Base-by-base conservation (phyloP, 768 basidiomycete species). In the Calocybe cyanea region DNA sequence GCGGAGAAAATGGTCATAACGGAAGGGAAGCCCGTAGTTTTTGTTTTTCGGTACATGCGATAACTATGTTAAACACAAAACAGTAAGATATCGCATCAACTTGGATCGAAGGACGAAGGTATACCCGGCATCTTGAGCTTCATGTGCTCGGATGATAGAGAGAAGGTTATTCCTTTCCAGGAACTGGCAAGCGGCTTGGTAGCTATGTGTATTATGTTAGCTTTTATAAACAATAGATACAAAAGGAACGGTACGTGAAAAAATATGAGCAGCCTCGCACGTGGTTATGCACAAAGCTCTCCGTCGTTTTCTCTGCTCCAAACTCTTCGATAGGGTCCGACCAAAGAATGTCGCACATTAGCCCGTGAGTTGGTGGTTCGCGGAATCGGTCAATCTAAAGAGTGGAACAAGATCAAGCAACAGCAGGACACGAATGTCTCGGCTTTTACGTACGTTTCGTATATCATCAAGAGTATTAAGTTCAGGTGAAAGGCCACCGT, bases 1-100 rank as follows among this genome's bases (percentile, higher is more conserved):
- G 94, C 94, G 13, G 91, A 94, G 70, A 99, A 99, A 59, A 99
- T 93, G n/a, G 95, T 98, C 93, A 99, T 98, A 48, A 99, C 94
- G 13, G 93, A 95, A 14, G 96, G 95, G 74, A 99, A 98, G 5
- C 95, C 94, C 0, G 94, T 98, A 15, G 91, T 88, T 67, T 92
- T 92, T 4, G 95, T 97, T 69, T 99, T 99, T 55, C 93, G 89
- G 62, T 98, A 97, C 96, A 97, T 97, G 44, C 94, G 90, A 63
- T 95, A 96, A 10, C 91, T 92, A 52, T 24, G 43, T 19, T 37
- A 32, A 40, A 20, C 6, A 25, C 21, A 41, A 15, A 13, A 15
- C 35, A 14, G 43, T 31, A 38, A 52, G 39, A 48, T 37, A 28
- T 38, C 35, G 41, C 24, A 38, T 36, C 34, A 15, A 17, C 25